Evolutionary conservation across 352 stramenopile genomes (phyloP).

Genomic region (Pythium brachiatum): DNA sequence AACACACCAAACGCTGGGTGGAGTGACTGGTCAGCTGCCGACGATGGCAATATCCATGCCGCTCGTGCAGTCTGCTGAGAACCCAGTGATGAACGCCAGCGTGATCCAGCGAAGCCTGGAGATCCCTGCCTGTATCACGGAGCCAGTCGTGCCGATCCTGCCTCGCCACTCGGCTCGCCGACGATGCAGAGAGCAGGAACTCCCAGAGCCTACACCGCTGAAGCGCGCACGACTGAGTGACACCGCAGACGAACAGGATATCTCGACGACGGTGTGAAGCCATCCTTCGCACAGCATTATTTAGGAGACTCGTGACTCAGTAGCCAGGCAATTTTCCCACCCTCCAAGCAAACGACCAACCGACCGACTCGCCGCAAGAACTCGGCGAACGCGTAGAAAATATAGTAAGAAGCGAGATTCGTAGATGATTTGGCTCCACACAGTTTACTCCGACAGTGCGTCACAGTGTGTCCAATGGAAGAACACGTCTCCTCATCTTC

Average conservation of each 20-base stretch:
- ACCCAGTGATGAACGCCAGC: slow-evolving; percentile 77
- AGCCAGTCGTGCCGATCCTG: slow-evolving; percentile 68
- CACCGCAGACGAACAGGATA: slow-evolving; percentile 50
- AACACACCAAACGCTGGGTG: not conserved
- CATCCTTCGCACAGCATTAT: slow-evolving; percentile 16
- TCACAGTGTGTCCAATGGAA: slow-evolving; percentile 3
- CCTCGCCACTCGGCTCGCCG: slow-evolving; percentile 63
- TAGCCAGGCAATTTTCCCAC: slow-evolving; percentile 28
- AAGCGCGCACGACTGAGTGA: slow-evolving; percentile 60
- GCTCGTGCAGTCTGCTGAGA: slow-evolving; percentile 42
- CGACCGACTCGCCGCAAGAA: slow-evolving; percentile 1
- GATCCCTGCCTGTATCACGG: slow-evolving; percentile 53
- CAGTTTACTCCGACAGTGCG: slow-evolving; percentile 8
- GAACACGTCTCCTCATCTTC: not conserved
- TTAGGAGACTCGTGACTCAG: slow-evolving; percentile 21
- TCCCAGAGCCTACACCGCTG: slow-evolving; percentile 30
- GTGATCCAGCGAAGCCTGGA: slow-evolving; percentile 56
- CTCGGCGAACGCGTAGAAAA: slow-evolving; percentile 16
- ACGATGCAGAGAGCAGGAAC: slow-evolving; percentile 50
- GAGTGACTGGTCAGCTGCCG: slow-evolving; percentile 21
- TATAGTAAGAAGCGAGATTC: slow-evolving; percentile 4
- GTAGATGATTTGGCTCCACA: slow-evolving; percentile 2
- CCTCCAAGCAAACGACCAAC: not conserved
- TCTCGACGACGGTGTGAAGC: slow-evolving; percentile 48
- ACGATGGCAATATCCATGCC: slow-evolving; percentile 43